Percentiles rank a stretch among this genome's conserved stretches.
phyloP scores from a whole-genome alignment of 371 early-diverging fungal species.

The Nosema muscidifuracis region DNA sequence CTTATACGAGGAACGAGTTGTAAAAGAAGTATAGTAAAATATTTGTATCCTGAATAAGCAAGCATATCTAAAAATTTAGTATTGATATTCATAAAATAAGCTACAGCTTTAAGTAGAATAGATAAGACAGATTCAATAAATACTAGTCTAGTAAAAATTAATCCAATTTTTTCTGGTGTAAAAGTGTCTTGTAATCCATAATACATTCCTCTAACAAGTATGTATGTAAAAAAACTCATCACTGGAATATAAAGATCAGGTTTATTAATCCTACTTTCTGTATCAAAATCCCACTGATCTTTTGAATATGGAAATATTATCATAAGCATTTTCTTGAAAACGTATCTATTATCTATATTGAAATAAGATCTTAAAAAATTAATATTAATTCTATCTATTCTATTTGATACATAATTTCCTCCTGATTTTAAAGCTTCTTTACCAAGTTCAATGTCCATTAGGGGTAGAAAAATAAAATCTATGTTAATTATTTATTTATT shows the following conservation, averaged over 20 bases:
- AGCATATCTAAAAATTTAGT: constrained; percentile 77
- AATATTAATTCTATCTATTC: constrained; percentile 72
- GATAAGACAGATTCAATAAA: constrained; percentile 74
- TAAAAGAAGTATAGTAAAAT: constrained; percentile 64
- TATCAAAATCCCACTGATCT: constrained; percentile 57
- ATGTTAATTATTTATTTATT: neutral
- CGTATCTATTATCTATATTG: constrained; percentile 83
- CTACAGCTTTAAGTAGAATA: constrained; percentile 71
- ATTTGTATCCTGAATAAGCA: constrained; percentile 87
- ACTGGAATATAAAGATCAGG: constrained; percentile 94
- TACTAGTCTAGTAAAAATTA: constrained; percentile 75
- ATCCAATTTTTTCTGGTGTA: constrained; percentile 77
- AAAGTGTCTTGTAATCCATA: constrained; percentile 70
- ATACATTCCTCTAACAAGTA: constrained; percentile 73
- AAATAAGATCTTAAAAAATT: constrained; percentile 80
- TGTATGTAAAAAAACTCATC: constrained; percentile 85
- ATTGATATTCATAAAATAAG: constrained; percentile 76
- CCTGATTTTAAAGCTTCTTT: constrained; percentile 77
- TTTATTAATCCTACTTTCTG: constrained; percentile 68
- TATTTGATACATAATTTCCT: constrained; percentile 77
- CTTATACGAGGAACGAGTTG: constrained; percentile 1
- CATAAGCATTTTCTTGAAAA: constrained; percentile 73
- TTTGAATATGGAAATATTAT: constrained; percentile 88
- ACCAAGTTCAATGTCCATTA: constrained; percentile 83
- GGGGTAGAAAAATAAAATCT: constrained; percentile 1